Conservation (phyloP, 2,329 filamentous ascomycete genomes). For the Talaromyces piceae region DNA sequence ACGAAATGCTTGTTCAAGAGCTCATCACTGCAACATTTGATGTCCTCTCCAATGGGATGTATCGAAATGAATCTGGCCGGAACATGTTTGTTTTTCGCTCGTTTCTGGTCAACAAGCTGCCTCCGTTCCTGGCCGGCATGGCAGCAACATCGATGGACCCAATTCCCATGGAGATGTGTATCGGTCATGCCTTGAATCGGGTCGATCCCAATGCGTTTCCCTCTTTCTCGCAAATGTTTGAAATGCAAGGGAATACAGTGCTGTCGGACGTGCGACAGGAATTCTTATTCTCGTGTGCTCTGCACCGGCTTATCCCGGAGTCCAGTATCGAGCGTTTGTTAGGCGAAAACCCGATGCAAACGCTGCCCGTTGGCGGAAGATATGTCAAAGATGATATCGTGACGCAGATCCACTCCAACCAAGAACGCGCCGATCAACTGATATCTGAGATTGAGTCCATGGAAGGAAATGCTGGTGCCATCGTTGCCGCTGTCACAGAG, state of each 20-base stretch:
- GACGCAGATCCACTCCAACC: slow-evolving; percentile 67
- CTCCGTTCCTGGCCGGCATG: slow-evolving; percentile 53
- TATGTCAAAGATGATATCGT: slow-evolving; percentile 74
- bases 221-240: slow-evolving; percentile 57
- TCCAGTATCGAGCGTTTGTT: slow-evolving; percentile 70
- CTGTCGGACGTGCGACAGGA: slow-evolving; percentile 65
- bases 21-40: slow-evolving; percentile 86
- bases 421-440: slow-evolving; percentile 65
- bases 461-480: slow-evolving; percentile 84
- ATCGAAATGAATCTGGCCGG: slow-evolving; percentile 55
- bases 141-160: slow-evolving; percentile 51
- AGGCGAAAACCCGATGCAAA: slow-evolving; percentile 76
- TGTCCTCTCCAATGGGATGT: slow-evolving; percentile 76
- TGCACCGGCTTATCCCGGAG: slow-evolving; percentile 77
- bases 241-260: slow-evolving; percentile 51
- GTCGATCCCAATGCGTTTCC: slow-evolving; percentile 58
- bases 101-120: slow-evolving; percentile 72
- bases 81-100: slow-evolving; percentile 69
- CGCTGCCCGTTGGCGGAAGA: slow-evolving; percentile 63
- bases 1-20: slow-evolving; percentile 70
- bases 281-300: slow-evolving; percentile 82
- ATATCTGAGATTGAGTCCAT: slow-evolving; percentile 79
- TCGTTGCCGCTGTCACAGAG: slow-evolving; percentile 69
- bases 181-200: slow-evolving; percentile 57
- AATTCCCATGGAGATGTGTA: slow-evolving; percentile 55